Conservation (phyloP, 495 filamentous ascomycete genomes). For the Hyaloscypha finlandica region DNA sequence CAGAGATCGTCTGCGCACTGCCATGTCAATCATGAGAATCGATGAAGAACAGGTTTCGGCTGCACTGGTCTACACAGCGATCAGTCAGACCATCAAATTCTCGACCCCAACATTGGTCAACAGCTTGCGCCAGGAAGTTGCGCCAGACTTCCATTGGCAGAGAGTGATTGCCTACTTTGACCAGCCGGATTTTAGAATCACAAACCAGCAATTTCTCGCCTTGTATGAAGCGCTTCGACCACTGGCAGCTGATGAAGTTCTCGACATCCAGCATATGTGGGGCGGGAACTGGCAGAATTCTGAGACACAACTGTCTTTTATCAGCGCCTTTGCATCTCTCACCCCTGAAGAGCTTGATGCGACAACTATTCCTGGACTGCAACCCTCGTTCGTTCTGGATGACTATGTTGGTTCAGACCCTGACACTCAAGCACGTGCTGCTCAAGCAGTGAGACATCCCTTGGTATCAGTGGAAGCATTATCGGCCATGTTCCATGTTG, state of each 20-base stretch:
- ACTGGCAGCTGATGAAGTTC: slow-evolving; percentile 55
- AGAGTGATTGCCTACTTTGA: slow-evolving; percentile 82
- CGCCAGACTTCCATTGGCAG: slow-evolving; percentile 74
- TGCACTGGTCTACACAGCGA: slow-evolving; percentile 72
- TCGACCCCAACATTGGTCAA: slow-evolving; percentile 73
- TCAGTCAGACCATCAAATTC: slow-evolving; percentile 73
- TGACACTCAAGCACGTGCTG: slow-evolving; percentile 68
- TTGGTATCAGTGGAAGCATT: slow-evolving; percentile 87
- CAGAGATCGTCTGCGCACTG: slow-evolving; percentile 56
- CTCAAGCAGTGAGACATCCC: slow-evolving; percentile 77
- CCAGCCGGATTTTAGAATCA: slow-evolving; percentile 71
- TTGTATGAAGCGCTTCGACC: slow-evolving; percentile 76
- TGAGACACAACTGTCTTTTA: slow-evolving; percentile 86
- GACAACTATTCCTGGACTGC: slow-evolving; percentile 76
- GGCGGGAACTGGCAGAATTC: slow-evolving; percentile 85
- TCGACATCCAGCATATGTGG: slow-evolving; percentile 86
- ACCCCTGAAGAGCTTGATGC: slow-evolving; percentile 74
- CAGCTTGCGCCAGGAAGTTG: slow-evolving; percentile 46
- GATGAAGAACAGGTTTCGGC: slow-evolving; percentile 80
- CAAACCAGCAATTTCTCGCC: slow-evolving; percentile 74
- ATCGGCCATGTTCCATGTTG: slow-evolving; percentile 76
- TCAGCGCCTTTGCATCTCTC: slow-evolving; percentile 75
- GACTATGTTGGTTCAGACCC: slow-evolving; percentile 75
- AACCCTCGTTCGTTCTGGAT: slow-evolving; percentile 72
- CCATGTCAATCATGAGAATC: slow-evolving; percentile 64